phyloP scores from a whole-genome alignment of 2,329 filamentous ascomycete genomes.

The Raffaelea deltoideospora region DNA sequence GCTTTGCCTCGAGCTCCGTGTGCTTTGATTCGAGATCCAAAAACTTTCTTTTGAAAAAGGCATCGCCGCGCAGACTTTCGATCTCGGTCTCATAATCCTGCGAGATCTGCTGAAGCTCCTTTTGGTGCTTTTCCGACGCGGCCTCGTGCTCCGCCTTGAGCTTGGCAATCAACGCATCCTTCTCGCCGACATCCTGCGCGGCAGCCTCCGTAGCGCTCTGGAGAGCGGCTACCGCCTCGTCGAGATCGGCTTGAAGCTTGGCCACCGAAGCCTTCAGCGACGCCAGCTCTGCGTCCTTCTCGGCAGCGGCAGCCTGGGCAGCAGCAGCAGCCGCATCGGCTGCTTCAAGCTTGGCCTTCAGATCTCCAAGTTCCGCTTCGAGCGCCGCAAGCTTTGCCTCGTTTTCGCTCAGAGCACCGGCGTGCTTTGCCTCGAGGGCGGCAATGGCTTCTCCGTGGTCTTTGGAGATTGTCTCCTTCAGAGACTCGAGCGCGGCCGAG shows the following conservation, averaged over 20 bases:
- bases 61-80: conserved; percentile 45
- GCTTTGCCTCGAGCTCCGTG: conserved; percentile 23
- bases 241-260: conserved; percentile 11
- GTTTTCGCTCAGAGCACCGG: conserved; percentile 31
- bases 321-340: conserved; percentile 28
- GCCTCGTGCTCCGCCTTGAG: conserved; percentile 32
- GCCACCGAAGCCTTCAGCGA: conserved; percentile 30
- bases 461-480: conserved; percentile 32
- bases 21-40: conserved; percentile 44
- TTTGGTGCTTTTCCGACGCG: conserved; percentile 32
- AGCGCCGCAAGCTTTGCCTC: conserved; percentile 32
- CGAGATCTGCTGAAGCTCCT: conserved; percentile 41
- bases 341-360: conserved; percentile 31
- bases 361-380: conserved; percentile 34
- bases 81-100: conserved; percentile 51
- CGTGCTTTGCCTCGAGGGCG: conserved; percentile 37
- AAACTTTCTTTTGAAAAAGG: conserved; percentile 49
- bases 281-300: conserved; percentile 23
- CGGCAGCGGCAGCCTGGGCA: conserved; percentile 28
- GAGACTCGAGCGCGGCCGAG: conserved; percentile 29
- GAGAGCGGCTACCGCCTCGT: conserved; percentile 30
- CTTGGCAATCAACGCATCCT: conserved; percentile 33
- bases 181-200: conserved; percentile 28
- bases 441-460: conserved; percentile 34
- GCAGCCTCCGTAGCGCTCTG: conserved; percentile 33